These are phyloP conservation scores for Metarhizium rileyi DNA, from an alignment of 2,329 filamentous ascomycete genomes.

Conservation along the genomic window DNA sequence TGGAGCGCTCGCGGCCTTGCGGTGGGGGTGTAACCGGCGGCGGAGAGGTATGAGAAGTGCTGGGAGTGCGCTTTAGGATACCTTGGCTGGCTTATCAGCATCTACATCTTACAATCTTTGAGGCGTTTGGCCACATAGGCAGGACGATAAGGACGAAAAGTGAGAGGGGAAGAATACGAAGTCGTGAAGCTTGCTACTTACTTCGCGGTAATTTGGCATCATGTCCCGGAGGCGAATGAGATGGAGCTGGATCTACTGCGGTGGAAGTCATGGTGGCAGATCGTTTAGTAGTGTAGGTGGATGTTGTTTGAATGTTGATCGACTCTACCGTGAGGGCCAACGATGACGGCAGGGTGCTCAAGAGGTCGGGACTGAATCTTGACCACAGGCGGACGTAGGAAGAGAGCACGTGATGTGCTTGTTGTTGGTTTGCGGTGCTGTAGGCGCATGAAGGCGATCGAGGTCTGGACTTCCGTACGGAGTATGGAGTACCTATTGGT, in stretches of 20 bases:
- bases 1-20: conserved; percentile 23
- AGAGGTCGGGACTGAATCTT: too few species aligned
- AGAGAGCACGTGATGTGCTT: background rate
- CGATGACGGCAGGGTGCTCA: background rate
- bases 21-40: conserved; percentile 34
- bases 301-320: background rate
- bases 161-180: too few species aligned
- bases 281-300: background rate
- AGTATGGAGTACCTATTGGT: too few species aligned
- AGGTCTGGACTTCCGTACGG: too few species aligned
- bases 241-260: conserved; percentile 25
- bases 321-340: background rate
- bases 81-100: conserved; percentile 39
- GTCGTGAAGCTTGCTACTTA: conserved; percentile 16
- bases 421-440: too few species aligned
- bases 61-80: conserved; percentile 77
- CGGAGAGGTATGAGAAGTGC: conserved; percentile 47
- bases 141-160: too few species aligned
- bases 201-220: conserved; percentile 36
- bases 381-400: background rate
- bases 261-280: conserved; percentile 27
- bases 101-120: background rate
- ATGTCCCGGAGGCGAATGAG: conserved; percentile 32
- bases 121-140: too few species aligned
- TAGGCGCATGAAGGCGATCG: too few species aligned